Conservation (phyloP, 176 grass and related monocot species). For the Paspalum vaginatum region DNA sequence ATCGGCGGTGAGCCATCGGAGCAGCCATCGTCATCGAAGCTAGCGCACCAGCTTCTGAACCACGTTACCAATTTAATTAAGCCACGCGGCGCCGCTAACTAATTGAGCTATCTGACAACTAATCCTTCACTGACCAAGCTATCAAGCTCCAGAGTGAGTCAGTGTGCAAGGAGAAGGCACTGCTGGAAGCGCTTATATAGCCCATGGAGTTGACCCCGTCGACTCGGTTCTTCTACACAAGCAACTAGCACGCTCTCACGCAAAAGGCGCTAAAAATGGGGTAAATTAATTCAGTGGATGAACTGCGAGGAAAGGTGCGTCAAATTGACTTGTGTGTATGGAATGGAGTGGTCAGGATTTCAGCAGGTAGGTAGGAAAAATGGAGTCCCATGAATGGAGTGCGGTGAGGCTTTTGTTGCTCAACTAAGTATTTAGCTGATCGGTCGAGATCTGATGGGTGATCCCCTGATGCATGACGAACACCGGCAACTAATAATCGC, state of each 20-base stretch:
- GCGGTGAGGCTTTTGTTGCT: not conserved
- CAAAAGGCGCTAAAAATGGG: not conserved
- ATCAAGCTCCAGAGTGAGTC: not conserved
- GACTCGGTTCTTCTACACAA: not conserved
- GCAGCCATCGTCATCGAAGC: not conserved
- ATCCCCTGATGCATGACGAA: conserved; percentile 38
- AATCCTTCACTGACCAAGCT: not conserved
- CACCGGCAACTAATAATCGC: conserved; percentile 14
- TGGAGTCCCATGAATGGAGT: not conserved
- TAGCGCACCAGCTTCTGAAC: not conserved
- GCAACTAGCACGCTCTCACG: not conserved
- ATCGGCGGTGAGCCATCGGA: not conserved
- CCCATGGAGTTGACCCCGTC: not conserved
- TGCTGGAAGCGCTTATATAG: conserved; percentile 41
- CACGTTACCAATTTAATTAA: not conserved
- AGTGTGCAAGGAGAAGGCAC: not conserved
- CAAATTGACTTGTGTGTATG: conserved; percentile 17
- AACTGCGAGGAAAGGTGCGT: not conserved
- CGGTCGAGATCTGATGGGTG: not conserved
- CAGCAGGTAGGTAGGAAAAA: conserved; percentile 44
- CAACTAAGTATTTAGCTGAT: conserved; percentile 15
- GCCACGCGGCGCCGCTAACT: not conserved
- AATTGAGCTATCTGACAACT: not conserved
- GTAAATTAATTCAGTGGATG: not conserved
- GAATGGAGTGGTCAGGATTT: conserved; percentile 23